Evolutionary conservation across 2,329 filamentous ascomycete species (phyloP).

Genomic region (Penicillium sp.): DNA sequence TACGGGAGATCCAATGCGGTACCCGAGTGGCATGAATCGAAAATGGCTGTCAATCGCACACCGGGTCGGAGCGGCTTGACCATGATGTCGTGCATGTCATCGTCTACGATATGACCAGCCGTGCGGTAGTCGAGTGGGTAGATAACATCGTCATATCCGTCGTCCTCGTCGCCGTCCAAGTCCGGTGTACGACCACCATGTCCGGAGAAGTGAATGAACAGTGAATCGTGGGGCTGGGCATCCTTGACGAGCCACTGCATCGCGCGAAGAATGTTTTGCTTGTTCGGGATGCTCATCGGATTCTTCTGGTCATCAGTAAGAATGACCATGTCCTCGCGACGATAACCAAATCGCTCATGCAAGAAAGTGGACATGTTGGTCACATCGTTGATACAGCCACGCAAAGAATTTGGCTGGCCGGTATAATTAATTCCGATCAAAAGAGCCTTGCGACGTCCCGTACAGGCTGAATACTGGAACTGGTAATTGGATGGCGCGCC

Average conservation of each 20-base stretch:
- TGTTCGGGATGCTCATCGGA: constrained; percentile 94
- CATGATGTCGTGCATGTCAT: constrained; percentile 75
- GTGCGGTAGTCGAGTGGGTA: constrained; percentile 72
- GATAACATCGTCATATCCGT: constrained; percentile 74
- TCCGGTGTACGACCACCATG: constrained; percentile 76
- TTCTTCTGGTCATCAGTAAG: constrained; percentile 95
- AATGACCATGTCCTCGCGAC: constrained; percentile 94
- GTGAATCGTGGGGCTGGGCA: constrained; percentile 84
- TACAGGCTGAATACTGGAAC: constrained; percentile 93
- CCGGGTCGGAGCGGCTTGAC: constrained; percentile 79
- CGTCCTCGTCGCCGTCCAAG: constrained; percentile 72
- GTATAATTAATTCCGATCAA: constrained; percentile 97
- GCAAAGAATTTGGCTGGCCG: constrained; percentile 80
- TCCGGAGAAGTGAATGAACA: constrained; percentile 96
- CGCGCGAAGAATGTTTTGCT: constrained; percentile 87
- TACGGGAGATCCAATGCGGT: constrained; percentile 69
- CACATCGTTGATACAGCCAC: constrained; percentile 96
- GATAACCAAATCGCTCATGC: constrained; percentile 82
- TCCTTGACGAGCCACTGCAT: constrained; percentile 99
- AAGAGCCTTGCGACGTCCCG: constrained; percentile 81
- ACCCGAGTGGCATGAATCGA: constrained; percentile 68
- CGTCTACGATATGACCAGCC: constrained; percentile 73
- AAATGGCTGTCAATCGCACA: constrained; percentile 73
- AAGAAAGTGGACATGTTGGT: constrained; percentile 94
- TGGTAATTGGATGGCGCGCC: constrained; percentile 78